Evolutionary conservation across 2,329 filamentous ascomycete genomes (phyloP), one percentile per base, ranked within the genome.

Genomic region (Nigrograna mackinnonii): DNA sequence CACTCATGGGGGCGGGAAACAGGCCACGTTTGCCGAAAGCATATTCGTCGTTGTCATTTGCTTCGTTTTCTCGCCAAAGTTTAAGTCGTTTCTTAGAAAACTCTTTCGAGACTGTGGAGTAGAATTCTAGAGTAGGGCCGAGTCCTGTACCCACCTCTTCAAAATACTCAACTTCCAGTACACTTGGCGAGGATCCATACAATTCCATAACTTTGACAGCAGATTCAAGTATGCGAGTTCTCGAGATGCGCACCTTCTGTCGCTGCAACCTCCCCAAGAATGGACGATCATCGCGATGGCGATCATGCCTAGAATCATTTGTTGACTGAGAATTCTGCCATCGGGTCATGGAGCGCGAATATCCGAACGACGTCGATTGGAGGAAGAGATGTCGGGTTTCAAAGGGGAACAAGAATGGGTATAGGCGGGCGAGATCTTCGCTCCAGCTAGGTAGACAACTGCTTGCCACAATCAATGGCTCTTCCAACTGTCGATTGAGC

Each of bases 121-220:
- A 99, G 67, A 99, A 99, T 65, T 99, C 94, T 12, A 99, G 79
- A 0, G 94, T 99, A 4, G 94, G 94, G 0, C 94, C 94, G 34
- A 99, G 78, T 35, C 94, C 94, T 18, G 95, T 99, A 43, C 94
- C 94, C 17, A 99, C 94, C 71, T 99, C 94, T 60, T 97, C 94
- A 55, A 99, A 99, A 62, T 99, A 99, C 62, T 99, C 95, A 2
- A 99, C 92, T 63, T 99, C 94, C 1, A 99, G 74, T 20, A 97
- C 89, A 65, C 92, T 97, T 45, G 95, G 89, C 1, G 92, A 95
- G n/a, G 89, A 89, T 1, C 94, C 94, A 59, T 99, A 99, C 3
- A 97, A 80, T 57, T 99, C 92, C 92, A 99, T 97, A 21, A 99
- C 94, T 70, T 99, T 99, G 67, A 97, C 78, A 0, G 94, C 94